phyloP scores from a whole-genome alignment of 1,284 basidiomycete genomes.

The Leucoagaricus sp. region DNA sequence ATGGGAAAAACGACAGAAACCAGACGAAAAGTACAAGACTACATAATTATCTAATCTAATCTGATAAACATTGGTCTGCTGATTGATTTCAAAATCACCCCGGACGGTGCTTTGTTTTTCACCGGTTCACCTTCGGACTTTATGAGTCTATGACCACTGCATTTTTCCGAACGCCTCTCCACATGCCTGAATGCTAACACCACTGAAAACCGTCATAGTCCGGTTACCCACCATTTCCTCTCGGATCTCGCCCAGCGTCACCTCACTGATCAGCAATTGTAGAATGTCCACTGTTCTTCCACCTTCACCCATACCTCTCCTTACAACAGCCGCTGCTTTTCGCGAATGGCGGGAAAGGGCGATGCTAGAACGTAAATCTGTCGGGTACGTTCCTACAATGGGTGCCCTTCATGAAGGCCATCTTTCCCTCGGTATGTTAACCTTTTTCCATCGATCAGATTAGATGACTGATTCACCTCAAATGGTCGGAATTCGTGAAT shows the following conservation, averaged over 20 bases:
- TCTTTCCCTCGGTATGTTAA: conserved; percentile 75
- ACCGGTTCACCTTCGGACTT: not conserved
- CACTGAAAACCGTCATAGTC: conserved; percentile 8
- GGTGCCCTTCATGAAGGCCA: conserved; percentile 96
- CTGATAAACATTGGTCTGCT: not conserved
- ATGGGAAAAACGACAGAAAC: conserved; percentile 39
- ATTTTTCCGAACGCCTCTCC: not conserved
- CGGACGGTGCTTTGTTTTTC: not conserved
- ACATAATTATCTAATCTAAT: conserved; percentile 6
- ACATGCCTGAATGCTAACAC: not conserved
- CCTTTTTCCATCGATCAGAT: not conserved
- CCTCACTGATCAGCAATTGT: not conserved
- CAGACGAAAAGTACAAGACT: not conserved
- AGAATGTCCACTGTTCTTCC: conserved; percentile 32
- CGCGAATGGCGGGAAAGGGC: conserved; percentile 78
- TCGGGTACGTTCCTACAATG: conserved; percentile 97
- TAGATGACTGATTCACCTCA: not conserved
- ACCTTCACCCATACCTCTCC: conserved; percentile 69
- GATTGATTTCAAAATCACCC: not conserved
- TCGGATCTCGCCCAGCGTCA: not conserved
- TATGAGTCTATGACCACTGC: not conserved
- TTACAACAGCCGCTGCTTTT: conserved; percentile 70
- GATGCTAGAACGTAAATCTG: conserved; percentile 59
- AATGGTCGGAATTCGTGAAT: too few species aligned
- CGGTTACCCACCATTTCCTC: not conserved